Evolutionary conservation across 2,329 filamentous ascomycete species (phyloP), one percentile per base, ranked within the genome.

Genomic region (Sporothrix globosa): DNA sequence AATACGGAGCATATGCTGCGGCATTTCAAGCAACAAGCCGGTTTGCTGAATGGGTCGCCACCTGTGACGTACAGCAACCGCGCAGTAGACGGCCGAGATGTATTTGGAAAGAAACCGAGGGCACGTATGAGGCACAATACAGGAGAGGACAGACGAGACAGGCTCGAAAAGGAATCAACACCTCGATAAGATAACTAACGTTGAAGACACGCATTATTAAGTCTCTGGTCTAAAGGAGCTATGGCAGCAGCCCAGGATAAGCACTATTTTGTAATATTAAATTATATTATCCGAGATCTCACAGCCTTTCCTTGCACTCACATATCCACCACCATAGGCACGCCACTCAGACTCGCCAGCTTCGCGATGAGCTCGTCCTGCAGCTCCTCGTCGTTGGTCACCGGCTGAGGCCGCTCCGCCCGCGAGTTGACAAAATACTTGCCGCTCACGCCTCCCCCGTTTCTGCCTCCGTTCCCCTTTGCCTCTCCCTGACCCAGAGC

Each of bases 351-450:
- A 21, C 75, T 73, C 48, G 76, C 77, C 70, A 81, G 72, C 17
- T 76, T 73, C 68, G 79, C 76, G 70, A 86, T 70, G 46, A 86
- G 74, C 72, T 76, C 76, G 14, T 85, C 81, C 74, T 87, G 85
- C 58, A 77, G 76, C 68, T 73, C 74, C 50, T 78, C 78, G 69
- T 85, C 81, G 24, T 79, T 74, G 17, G 77, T 79, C 48, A 73
- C 80, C 69, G 72, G 75, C 68, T 74, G 74, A 68, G 72, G 75
- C 39, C 71, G 75, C 19, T 70, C 72, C 73, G 78, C 75, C 69
- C 75, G 76, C 17, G 76, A 77, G 14, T 77, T 76, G 52, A 77
- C 78, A 63, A 81, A 85, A 70, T 83, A 83, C 61, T 79, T 77
- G 0, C 82, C 82, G 1, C 74, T 78, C 58, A 73, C 78, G 30